These are phyloP conservation scores for Arthrobotrys conoides DNA, from an alignment of 2,329 filamentous ascomycete species.

Conservation along the genomic window DNA sequence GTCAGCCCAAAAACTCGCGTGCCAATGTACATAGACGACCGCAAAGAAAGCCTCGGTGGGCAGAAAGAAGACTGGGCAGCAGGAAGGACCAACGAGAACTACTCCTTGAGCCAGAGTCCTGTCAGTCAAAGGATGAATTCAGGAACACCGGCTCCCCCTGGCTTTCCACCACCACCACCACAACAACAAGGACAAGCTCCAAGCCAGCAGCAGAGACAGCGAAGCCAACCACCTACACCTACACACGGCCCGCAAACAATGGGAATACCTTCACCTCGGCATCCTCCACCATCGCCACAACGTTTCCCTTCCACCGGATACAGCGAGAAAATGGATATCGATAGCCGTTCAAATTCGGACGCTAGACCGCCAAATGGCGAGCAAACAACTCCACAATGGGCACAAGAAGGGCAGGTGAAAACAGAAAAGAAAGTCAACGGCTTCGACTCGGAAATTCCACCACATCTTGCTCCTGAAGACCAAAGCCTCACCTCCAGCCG, in stretches of 20 bases:
- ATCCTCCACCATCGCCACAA: constrained; percentile 55
- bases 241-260: constrained; percentile 40
- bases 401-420: constrained; percentile 54
- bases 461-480: constrained; percentile 41
- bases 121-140: constrained; percentile 53
- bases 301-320: constrained; percentile 44
- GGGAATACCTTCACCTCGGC: constrained; percentile 46
- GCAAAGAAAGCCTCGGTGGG: constrained; percentile 38
- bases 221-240: constrained; percentile 50
- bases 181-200: constrained; percentile 29
- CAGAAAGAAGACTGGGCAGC: constrained; percentile 57
- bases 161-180: constrained; percentile 24
- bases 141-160: constrained; percentile 41
- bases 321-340: constrained; percentile 57
- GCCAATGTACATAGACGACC: constrained; percentile 63
- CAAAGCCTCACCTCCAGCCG: constrained; percentile 52
- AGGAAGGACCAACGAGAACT: constrained; percentile 49
- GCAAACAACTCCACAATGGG: constrained; percentile 52
- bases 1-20: constrained; percentile 83
- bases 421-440: constrained; percentile 57
- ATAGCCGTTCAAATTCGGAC: constrained; percentile 49
- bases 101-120: constrained; percentile 46
- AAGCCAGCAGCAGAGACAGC: constrained; percentile 27
- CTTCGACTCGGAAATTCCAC: constrained; percentile 40
- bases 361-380: constrained; percentile 46